Evolutionary conservation across 2,329 filamentous ascomycete genomes (phyloP).

Genomic region (Chlorencoelia australis): DNA sequence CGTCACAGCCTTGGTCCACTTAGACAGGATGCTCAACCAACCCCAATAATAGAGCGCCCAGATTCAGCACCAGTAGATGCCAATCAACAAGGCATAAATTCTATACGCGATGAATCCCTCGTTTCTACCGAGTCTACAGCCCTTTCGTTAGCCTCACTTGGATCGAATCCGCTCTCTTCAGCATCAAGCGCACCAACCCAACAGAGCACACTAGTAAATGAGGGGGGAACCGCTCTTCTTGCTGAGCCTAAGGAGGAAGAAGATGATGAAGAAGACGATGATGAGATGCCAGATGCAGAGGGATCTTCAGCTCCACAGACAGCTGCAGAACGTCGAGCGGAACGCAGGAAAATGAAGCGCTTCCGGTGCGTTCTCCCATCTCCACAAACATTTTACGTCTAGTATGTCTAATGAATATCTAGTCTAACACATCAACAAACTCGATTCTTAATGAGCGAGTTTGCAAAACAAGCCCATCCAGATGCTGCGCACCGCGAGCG

Average conservation of each 20-base stretch:
- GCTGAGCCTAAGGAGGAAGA: slow-evolving; percentile 26
- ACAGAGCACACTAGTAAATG: slow-evolving; percentile 30
- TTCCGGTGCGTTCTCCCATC: slow-evolving; percentile 49
- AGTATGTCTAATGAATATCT: slow-evolving; percentile 27
- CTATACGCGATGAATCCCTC: slow-evolving; percentile 31
- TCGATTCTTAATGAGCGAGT: slow-evolving; percentile 95
- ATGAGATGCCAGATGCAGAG: slow-evolving; percentile 37
- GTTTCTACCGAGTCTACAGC: slow-evolving; percentile 32
- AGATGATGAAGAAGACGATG: slow-evolving; percentile 44
- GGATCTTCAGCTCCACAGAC: slow-evolving; percentile 35
- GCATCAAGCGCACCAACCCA: slow-evolving; percentile 29
- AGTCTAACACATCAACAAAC: slow-evolving; percentile 95
- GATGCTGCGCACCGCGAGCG: slow-evolving; percentile 85
- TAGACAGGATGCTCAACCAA: slow-evolving; percentile 17
- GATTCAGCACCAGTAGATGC: slow-evolving; percentile 24
- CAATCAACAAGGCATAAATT: slow-evolving; percentile 21
- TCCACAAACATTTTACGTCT: slow-evolving; percentile 1
- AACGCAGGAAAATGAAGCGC: slow-evolving; percentile 62
- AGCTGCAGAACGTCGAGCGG: slow-evolving; percentile 46
- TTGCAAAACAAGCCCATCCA: slow-evolving; percentile 86
- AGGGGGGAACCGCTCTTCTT: slow-evolving; percentile 37
- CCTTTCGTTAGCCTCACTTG: slow-evolving; percentile 29
- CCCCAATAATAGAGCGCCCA: slow-evolving; percentile 20
- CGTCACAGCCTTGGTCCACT: slow-evolving; percentile 22
- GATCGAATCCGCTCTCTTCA: slow-evolving; percentile 33